Evolutionary conservation across 148 eudicot genomes (phyloP).

Genomic region (Dianthus caryophyllus): DNA sequence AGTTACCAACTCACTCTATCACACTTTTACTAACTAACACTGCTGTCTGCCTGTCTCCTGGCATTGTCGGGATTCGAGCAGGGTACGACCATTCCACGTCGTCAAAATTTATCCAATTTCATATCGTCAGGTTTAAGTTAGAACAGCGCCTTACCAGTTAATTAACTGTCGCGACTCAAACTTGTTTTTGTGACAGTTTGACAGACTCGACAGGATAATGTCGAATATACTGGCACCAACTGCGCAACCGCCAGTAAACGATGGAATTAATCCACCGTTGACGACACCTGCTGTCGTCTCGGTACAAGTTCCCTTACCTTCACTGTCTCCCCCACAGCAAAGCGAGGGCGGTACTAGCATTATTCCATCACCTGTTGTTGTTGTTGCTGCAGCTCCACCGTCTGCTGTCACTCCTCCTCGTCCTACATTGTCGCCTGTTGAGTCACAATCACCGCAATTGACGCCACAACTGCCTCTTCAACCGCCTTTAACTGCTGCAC

Average conservation of each 20-base stretch:
- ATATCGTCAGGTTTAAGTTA: no score
- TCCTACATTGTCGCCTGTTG: conserved; percentile 11
- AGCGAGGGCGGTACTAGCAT: background rate
- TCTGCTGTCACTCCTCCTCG: conserved; percentile 13
- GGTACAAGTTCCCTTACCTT: conserved; percentile 17
- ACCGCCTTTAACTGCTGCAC: conserved; percentile 15
- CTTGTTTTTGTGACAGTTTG: no score
- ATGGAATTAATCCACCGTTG: conserved; percentile 7
- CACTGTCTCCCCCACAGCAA: conserved; percentile 16
- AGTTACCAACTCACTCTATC: conserved; percentile 18
- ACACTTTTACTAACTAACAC: background rate
- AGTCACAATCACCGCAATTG: background rate
- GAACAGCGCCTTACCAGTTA: no score
- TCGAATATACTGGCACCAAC: conserved; percentile 20
- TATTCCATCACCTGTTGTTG: conserved; percentile 2
- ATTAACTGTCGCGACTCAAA: no score
- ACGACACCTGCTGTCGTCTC: background rate
- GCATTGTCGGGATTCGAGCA: no score
- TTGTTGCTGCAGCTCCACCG: conserved; percentile 18
- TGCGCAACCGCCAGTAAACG: conserved; percentile 2
- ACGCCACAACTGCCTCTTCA: conserved; percentile 19
- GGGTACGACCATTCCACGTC: no score
- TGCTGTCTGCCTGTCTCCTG: no score
- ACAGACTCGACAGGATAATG: background rate
- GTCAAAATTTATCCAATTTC: no score